phyloP scores from a whole-genome alignment of 2,329 filamentous ascomycete genomes.

The Colletotrichum sansevieriae region DNA sequence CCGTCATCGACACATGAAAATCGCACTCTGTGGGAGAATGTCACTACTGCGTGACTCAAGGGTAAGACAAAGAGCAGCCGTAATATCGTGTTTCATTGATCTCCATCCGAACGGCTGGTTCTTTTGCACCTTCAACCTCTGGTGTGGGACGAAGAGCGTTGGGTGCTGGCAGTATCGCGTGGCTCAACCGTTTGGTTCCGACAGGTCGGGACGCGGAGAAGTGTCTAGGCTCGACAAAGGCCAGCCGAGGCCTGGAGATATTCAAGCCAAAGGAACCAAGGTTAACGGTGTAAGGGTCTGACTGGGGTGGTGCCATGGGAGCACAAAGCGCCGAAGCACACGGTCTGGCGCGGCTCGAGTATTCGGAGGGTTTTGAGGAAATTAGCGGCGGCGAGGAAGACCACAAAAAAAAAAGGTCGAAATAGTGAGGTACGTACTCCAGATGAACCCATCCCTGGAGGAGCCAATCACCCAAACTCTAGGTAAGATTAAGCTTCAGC shows the following conservation, averaged over 20 bases:
- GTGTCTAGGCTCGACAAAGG: neutral
- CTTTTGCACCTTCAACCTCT: neutral
- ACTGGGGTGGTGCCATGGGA: neutral
- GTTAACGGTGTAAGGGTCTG: neutral
- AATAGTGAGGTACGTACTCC: too few relatives aligned
- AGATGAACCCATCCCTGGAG: slow-evolving; percentile 1
- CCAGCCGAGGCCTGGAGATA: neutral
- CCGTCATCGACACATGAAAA: neutral
- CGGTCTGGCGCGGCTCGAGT: slow-evolving; percentile 17
- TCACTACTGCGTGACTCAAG: too few relatives aligned
- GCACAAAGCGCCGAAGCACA: slow-evolving; percentile 27
- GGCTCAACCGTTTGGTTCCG: neutral
- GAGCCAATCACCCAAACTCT: slow-evolving; percentile 9
- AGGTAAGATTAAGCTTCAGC: slow-evolving; percentile 7
- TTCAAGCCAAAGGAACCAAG: neutral
- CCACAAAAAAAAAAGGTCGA: neutral
- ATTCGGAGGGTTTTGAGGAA: slow-evolving; percentile 10
- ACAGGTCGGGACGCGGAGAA: slow-evolving; percentile 13
- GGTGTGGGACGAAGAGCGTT: slow-evolving; percentile 15
- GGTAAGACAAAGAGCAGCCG: neutral
- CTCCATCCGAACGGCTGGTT: neutral
- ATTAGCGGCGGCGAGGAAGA: slow-evolving; percentile 3
- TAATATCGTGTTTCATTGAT: neutral
- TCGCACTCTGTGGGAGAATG: neutral
- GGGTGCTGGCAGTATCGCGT: slow-evolving; percentile 16